Conservation (phyloP, 2,329 filamentous ascomycete genomes). For the Macrophomina pseudophaseolina region DNA sequence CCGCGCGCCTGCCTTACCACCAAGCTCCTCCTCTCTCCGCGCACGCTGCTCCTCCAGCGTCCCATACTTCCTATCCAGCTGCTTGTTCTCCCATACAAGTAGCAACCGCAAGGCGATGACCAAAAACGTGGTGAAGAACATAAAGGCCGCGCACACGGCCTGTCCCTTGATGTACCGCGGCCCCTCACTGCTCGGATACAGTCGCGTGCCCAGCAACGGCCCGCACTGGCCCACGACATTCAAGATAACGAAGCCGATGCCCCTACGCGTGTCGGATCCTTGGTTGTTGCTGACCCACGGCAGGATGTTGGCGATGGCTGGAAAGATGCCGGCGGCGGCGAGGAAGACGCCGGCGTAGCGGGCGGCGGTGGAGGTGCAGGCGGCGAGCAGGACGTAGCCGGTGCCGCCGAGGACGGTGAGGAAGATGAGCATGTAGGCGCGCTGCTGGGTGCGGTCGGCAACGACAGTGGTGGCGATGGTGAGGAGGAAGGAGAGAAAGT, state of each 20-base stretch:
- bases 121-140: conserved; percentile 44
- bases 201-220: conserved; percentile 42
- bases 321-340: conserved; percentile 67
- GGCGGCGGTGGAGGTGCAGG: conserved; percentile 53
- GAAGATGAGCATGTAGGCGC: conserved; percentile 63
- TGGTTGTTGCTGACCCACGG: conserved; percentile 74
- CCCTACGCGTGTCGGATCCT: conserved; percentile 70
- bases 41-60: conserved; percentile 35
- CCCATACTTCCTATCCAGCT: conserved; percentile 41
- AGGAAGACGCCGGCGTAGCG: conserved; percentile 61
- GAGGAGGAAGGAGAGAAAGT: conserved; percentile 68
- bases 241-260: conserved; percentile 68
- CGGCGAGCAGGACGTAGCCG: conserved; percentile 70
- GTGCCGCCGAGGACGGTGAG: conserved; percentile 63
- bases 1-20: not conserved
- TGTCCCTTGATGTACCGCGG: conserved; percentile 44
- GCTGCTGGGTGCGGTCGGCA: conserved; percentile 69
- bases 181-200: conserved; percentile 40
- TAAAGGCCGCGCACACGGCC: conserved; percentile 44
- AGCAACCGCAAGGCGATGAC: conserved; percentile 38
- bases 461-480: conserved; percentile 67
- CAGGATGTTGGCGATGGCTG: conserved; percentile 71
- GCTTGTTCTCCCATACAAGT: conserved; percentile 44
- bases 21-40: conserved; percentile 29
- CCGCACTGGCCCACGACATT: conserved; percentile 66